phyloP scores from a whole-genome alignment of 495 filamentous ascomycete species.

The Daldinia childiae region DNA sequence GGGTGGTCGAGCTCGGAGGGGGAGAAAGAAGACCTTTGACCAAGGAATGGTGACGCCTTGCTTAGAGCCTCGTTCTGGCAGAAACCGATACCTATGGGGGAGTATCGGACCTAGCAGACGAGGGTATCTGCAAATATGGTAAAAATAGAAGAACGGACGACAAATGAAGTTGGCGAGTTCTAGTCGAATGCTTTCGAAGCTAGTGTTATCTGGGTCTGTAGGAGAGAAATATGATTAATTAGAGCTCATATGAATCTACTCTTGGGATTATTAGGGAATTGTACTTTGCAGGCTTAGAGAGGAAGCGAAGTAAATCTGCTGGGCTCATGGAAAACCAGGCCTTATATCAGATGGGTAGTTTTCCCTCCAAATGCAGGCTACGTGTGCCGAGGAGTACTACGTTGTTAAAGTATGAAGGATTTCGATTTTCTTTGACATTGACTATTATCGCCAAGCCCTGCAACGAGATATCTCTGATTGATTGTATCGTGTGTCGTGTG shows the following conservation, averaged over 20 bases:
- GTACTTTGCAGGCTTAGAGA: slow-evolving; percentile 96
- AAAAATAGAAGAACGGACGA: slow-evolving; percentile 7
- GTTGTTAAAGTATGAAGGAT: slow-evolving; percentile 7
- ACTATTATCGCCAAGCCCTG: slow-evolving; percentile 41
- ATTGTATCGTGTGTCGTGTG: slow-evolving; percentile 32
- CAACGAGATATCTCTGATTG: slow-evolving; percentile 20
- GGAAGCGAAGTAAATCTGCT: slow-evolving; percentile 90
- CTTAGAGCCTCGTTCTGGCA: slow-evolving; percentile 72
- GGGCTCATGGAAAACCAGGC: slow-evolving; percentile 77
- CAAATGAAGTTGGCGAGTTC: slow-evolving; percentile 18
- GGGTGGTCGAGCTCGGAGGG: slow-evolving; percentile 84
- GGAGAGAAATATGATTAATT: slow-evolving; percentile 26
- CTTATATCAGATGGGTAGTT: slow-evolving; percentile 11
- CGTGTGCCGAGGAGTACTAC: slow-evolving; percentile 24
- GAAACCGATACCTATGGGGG: slow-evolving; percentile 83
- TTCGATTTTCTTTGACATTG: slow-evolving; percentile 33
- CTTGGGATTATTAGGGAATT: slow-evolving; percentile 43
- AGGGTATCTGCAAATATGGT: slow-evolving; percentile 72
- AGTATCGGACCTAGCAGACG: slow-evolving; percentile 95
- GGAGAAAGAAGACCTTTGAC: slow-evolving; percentile 80
- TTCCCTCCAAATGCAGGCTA: slow-evolving; percentile 32
- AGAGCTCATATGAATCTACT: slow-evolving; percentile 3
- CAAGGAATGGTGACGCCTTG: slow-evolving; percentile 85
- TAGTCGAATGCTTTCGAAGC: slow-evolving; percentile 42
- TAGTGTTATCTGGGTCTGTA: slow-evolving; percentile 89